Percentiles rank a stretch among this genome's conserved stretches.
Evolutionary conservation across 2,329 filamentous ascomycete genomes (phyloP).

Genomic region (Kalmusia sp.): DNA sequence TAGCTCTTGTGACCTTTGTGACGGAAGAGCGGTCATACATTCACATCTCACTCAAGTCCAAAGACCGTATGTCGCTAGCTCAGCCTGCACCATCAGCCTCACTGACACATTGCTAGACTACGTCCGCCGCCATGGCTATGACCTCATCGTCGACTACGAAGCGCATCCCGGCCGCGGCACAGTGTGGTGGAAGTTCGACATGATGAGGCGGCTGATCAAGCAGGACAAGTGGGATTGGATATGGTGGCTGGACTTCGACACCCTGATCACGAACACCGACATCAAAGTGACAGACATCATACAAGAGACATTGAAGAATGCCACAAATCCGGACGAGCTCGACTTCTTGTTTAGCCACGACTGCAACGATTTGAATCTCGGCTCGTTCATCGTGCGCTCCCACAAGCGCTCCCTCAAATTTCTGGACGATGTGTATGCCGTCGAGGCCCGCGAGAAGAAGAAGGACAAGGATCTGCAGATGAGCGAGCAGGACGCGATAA

Average conservation of each 20-base stretch:
- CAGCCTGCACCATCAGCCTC: not conserved
- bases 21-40: constrained; percentile 47
- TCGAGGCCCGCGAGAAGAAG: constrained; percentile 28
- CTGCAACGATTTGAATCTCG: constrained; percentile 49
- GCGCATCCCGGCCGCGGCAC: constrained; percentile 35
- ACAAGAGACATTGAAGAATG: constrained; percentile 38
- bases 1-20: constrained; percentile 47
- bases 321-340: constrained; percentile 38
- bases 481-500: constrained; percentile 50
- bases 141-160: constrained; percentile 50
- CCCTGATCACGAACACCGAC: constrained; percentile 49
- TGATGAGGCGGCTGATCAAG: constrained; percentile 45
- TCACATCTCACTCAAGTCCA: constrained; percentile 46
- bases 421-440: constrained; percentile 36
- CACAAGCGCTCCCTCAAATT: constrained; percentile 45
- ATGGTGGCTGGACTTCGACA: constrained; percentile 54
- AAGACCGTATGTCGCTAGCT: constrained; percentile 37
- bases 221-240: constrained; percentile 49
- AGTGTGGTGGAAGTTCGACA: constrained; percentile 49
- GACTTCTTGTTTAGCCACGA: constrained; percentile 49
- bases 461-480: constrained; percentile 29
- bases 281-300: constrained; percentile 47
- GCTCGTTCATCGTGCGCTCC: constrained; percentile 47
- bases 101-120: constrained; percentile 38
- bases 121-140: constrained; percentile 48